Evolutionary conservation across 768 basidiomycete species (phyloP).

Genomic region (Guyanaporus albipodus): DNA sequence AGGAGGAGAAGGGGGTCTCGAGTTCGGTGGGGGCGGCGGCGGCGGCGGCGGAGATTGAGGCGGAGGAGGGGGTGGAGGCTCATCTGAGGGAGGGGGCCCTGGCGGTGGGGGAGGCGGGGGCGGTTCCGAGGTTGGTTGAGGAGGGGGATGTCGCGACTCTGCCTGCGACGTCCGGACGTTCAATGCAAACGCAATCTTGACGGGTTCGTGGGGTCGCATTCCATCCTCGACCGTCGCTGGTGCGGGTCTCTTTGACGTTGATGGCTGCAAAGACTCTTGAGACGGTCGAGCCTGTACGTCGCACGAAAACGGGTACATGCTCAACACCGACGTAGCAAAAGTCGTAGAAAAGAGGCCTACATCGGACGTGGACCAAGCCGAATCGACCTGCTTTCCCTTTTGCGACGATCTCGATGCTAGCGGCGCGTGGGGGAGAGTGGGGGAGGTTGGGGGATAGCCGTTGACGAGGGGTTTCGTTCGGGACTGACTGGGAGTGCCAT

Average conservation of each 20-base stretch:
- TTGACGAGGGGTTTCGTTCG: constrained; percentile 43
- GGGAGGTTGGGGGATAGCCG: constrained; percentile 34
- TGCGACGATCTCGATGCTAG: constrained; percentile 32
- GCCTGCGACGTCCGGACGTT: constrained; percentile 26
- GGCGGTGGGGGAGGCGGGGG: constrained; percentile 36
- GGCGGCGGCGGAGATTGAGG: constrained; percentile 28
- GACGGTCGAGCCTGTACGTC: constrained; percentile 14
- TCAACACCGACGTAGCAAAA: background rate
- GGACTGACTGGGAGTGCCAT: constrained; percentile 31
- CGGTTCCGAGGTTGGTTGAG: constrained; percentile 36
- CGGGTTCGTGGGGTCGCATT: constrained; percentile 30
- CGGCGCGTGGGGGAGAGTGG: constrained; percentile 26
- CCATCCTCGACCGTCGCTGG: constrained; percentile 28
- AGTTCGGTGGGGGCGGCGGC: constrained; percentile 24
- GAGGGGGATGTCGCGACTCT: constrained; percentile 31
- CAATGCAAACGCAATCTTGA: constrained; percentile 31
- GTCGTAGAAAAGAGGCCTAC: constrained; percentile 22
- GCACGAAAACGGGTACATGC: constrained; percentile 5
- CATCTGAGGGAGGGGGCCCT: constrained; percentile 27
- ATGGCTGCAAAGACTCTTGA: constrained; percentile 11
- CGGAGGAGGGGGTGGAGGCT: constrained; percentile 25
- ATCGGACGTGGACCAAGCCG: constrained; percentile 33
- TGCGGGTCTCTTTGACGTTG: constrained; percentile 14
- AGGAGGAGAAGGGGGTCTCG: constrained; percentile 6
- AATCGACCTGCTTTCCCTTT: constrained; percentile 43